Percentiles rank a stretch among this genome's conserved stretches.
Evolutionary conservation across 1,284 basidiomycete genomes (phyloP).

Genomic region (Fomitiporia mediterranea): DNA sequence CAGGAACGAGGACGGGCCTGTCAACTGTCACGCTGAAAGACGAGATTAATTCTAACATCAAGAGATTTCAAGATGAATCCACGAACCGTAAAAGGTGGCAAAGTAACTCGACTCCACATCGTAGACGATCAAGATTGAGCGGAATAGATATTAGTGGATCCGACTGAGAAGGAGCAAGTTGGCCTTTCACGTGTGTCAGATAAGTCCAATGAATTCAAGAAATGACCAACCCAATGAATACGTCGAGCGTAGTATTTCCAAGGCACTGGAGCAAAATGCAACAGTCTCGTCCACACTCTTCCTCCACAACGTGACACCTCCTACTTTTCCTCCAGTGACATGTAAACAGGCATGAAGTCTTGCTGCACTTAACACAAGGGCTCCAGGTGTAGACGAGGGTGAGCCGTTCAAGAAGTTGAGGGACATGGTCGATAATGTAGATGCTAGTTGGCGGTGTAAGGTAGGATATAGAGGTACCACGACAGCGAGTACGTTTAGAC

Average conservation of each 20-base stretch:
- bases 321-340: constrained; percentile 71
- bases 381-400: constrained; percentile 35
- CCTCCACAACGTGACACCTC: constrained; percentile 63
- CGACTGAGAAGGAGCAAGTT: constrained; percentile 21
- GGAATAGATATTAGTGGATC: constrained; percentile 43
- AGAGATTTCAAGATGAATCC: not conserved
- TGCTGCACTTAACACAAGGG: constrained; percentile 47
- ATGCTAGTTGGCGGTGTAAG: constrained; percentile 50
- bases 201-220: too few relatives aligned
- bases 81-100: constrained; percentile 48
- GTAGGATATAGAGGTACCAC: constrained; percentile 64
- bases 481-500: constrained; percentile 47
- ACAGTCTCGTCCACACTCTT: constrained; percentile 67
- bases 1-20: constrained; percentile 69
- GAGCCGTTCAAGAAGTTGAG: constrained; percentile 54
- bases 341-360: constrained; percentile 57
- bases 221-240: constrained; percentile 41
- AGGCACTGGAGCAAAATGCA: constrained; percentile 55
- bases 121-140: constrained; percentile 55
- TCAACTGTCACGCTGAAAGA: constrained; percentile 46
- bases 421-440: constrained; percentile 46
- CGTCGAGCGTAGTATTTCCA: constrained; percentile 53
- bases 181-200: constrained; percentile 11
- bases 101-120: constrained; percentile 48
- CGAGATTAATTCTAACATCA: constrained; percentile 10